Evolutionary conservation across 2,329 filamentous ascomycete genomes (phyloP), one percentile per base, ranked within the genome.

Genomic region (Beauveria medogensis): DNA sequence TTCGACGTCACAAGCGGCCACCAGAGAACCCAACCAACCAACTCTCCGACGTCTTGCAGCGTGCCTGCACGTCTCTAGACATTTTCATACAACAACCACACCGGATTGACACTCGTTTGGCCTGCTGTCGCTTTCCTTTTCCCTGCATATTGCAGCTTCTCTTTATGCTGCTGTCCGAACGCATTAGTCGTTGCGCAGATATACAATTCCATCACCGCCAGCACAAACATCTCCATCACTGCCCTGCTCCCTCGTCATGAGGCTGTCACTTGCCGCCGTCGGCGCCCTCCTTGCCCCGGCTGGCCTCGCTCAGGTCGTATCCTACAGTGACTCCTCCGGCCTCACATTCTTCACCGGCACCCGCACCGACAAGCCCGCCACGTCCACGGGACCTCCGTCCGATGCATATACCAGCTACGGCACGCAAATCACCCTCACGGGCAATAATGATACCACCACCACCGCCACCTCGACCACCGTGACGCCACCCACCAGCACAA

Each of bases 361-460:
- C 34, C 71, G 74, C 51, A 76, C 75, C 50, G 69, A 71, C 48
- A 67, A 66, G 24, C 67, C 77, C 30, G 73, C 74, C n/a, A 70
- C 72, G 28, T 68, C 74, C 57, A 70, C 67, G 2, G 68, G 69
- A n/a, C 75, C 74, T 54, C 75, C 80, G 12, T 76, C 77, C 2
- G 75, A 74, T 12, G 69, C 74, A n/a, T 80, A 82, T 67, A 70
- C 74, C 48, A 76, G 77, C 12, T 76, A 72, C 62, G 70, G 72
- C 22, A 75, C 76, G 28, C 76, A 75, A 53, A 71, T 75, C 64
- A 80, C 79, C 5, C 70, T 79, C 53, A 72, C 69, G 1, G 70
- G 70, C 51, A 65, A 65, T 43, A 67, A 67, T 60, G 70, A 69
- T 50, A 66, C 67, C 46, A 67, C 67, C 46, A 67, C 67, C 59